Conservation (phyloP, 2,329 filamentous ascomycete species). For the Endoconidiophora polonica region DNA sequence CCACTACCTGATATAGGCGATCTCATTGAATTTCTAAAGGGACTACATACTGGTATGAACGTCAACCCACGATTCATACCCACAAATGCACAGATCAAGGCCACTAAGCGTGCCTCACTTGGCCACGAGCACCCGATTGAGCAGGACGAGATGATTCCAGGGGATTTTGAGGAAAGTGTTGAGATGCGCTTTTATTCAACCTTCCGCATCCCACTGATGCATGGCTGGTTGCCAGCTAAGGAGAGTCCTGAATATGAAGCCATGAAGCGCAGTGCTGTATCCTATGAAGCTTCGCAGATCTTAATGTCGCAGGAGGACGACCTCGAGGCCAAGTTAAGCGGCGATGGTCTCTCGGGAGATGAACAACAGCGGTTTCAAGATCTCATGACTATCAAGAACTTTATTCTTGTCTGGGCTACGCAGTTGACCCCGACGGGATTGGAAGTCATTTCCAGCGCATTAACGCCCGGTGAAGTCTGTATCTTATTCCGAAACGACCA, state of each 20-base stretch:
- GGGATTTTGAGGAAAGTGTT: slow-evolving; percentile 69
- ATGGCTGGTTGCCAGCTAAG: slow-evolving; percentile 73
- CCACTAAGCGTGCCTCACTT: slow-evolving; percentile 35
- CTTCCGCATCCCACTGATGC: slow-evolving; percentile 75
- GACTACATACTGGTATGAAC: slow-evolving; percentile 92
- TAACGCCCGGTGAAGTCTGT: slow-evolving; percentile 63
- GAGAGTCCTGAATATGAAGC: slow-evolving; percentile 51
- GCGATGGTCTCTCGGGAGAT: slow-evolving; percentile 44
- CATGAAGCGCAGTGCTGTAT: slow-evolving; percentile 57
- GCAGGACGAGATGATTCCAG: slow-evolving; percentile 35
- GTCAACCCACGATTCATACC: slow-evolving; percentile 82
- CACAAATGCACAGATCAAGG: slow-evolving; percentile 27
- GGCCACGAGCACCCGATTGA: slow-evolving; percentile 35
- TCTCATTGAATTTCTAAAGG: slow-evolving; percentile 72
- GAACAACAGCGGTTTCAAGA: slow-evolving; percentile 74
- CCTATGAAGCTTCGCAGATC: slow-evolving; percentile 85
- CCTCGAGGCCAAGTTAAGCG: slow-evolving; percentile 56
- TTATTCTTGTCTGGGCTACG: slow-evolving; percentile 63
- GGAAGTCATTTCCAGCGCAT: slow-evolving; percentile 50
- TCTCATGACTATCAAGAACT: slow-evolving; percentile 67
- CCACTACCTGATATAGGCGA: slow-evolving; percentile 73
- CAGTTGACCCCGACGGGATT: slow-evolving; percentile 76
- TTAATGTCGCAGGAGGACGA: slow-evolving; percentile 80
- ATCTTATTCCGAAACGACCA: slow-evolving; percentile 96
- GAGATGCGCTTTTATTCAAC: slow-evolving; percentile 87